Percentiles rank a stretch among this genome's conserved stretches.
These are phyloP conservation scores for Diaporthe caulivora DNA, from an alignment of 2,329 filamentous ascomycete species.

Conservation along the genomic window DNA sequence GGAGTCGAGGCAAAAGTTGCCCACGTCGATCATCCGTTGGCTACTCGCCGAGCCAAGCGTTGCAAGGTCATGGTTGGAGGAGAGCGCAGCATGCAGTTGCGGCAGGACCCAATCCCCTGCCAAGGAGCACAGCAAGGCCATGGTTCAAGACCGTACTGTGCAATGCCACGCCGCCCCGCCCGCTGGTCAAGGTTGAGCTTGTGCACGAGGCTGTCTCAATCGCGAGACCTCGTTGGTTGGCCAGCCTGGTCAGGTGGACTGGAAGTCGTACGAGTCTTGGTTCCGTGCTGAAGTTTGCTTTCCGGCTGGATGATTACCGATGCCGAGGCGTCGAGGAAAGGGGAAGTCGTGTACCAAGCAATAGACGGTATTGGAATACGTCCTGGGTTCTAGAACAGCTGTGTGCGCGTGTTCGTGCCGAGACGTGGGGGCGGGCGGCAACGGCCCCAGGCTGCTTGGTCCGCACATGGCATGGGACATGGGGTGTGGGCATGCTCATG, in stretches of 20 bases:
- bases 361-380: background rate
- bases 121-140: conserved; percentile 17
- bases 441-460: conserved; percentile 24
- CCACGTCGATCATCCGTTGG: conserved; percentile 6
- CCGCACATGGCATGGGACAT: conserved; percentile 26
- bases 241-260: conserved; percentile 25
- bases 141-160: background rate
- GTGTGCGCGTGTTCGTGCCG: conserved; percentile 13
- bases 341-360: background rate
- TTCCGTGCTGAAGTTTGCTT: conserved; percentile 29
- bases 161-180: background rate
- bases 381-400: conserved; percentile 31
- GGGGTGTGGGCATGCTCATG: background rate
- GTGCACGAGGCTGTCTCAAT: conserved; percentile 23
- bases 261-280: conserved; percentile 22
- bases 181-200: conserved; percentile 18
- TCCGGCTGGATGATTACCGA: background rate
- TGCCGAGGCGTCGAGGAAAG: conserved; percentile 7
- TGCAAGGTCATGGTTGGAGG: conserved; percentile 13
- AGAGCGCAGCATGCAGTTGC: background rate
- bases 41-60: conserved; percentile 12
- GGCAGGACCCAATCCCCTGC: conserved; percentile 16
- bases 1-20: conserved; percentile 1
- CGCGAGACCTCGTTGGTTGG: conserved; percentile 9
- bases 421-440: conserved; percentile 29